Evolutionary conservation across 73 alveolate species (phyloP).

Genomic region (Durusdinium trenchii): DNA sequence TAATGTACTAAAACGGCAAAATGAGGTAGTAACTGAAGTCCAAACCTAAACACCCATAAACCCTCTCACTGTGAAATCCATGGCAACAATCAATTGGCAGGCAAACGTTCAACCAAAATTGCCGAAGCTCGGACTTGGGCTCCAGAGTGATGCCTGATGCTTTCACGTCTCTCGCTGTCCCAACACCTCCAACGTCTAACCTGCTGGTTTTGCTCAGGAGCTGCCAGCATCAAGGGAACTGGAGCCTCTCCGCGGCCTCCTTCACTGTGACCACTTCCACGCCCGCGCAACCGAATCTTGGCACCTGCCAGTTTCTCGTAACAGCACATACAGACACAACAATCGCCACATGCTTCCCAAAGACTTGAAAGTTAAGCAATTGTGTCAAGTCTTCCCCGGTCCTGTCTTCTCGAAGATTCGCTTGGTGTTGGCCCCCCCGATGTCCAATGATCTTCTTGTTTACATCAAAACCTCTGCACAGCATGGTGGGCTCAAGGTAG

Average conservation of each 20-base stretch:
- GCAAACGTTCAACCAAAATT: too few relatives aligned
- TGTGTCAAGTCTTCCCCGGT: not conserved
- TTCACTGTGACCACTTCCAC: conserved; percentile 74
- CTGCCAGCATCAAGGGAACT: conserved; percentile 88
- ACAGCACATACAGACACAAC: not conserved
- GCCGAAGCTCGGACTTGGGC: too few relatives aligned
- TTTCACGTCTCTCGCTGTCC: too few relatives aligned
- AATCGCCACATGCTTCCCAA: not conserved
- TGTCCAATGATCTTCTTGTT: conserved; percentile 83
- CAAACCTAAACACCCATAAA: too few relatives aligned
- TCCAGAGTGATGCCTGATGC: too few relatives aligned
- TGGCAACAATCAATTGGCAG: too few relatives aligned
- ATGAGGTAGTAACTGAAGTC: too few relatives aligned
- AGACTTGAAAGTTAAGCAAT: not conserved
- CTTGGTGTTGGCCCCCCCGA: conserved; percentile 83
- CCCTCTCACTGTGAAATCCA: too few relatives aligned
- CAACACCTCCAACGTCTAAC: too few relatives aligned
- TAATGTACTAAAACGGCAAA: too few relatives aligned
- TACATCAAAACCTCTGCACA: conserved; percentile 64
- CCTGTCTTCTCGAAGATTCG: conserved; percentile 92
- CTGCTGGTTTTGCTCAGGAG: too few relatives aligned
- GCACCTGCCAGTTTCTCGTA: not conserved
- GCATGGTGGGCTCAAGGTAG: conserved; percentile 69
- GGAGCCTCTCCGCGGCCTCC: conserved; percentile 94
- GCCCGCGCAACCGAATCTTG: conserved; percentile 80